Evolutionary conservation across 495 filamentous ascomycete species (phyloP), one percentile per base, ranked within the genome.

Genomic region (Usnea hakonensis): DNA sequence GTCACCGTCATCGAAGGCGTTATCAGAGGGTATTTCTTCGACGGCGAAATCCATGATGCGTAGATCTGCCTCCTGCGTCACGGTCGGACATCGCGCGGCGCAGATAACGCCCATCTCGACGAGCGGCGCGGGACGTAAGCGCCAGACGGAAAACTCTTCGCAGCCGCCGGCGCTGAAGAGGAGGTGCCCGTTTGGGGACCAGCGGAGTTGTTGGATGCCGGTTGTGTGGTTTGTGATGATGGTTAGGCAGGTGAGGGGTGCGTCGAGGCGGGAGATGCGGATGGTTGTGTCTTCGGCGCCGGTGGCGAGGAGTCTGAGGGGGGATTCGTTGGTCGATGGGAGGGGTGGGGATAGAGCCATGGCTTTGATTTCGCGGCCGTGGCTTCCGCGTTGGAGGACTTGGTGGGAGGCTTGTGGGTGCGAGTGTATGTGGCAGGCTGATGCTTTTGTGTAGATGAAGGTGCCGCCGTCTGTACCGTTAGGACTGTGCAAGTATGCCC

Each of bases 71-170:
- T 82, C 78, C 0, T 78, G 75, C 4, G 82, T 83, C 16, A 79
- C 75, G 26, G 84, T 81, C 0, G 81, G 81, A 67, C 83, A 86
- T 13, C 76, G 72, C 0, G 83, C 84, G 66, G 90, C 83, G 63
- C 86, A 82, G 5, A 85, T 76, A 5, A 87, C 83, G 36, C 85
- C 78, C 46, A 87, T 53, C 61, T 84, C 76, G 62, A 83, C 71
- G 38, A 73, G 65, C 50, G 81, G 79, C 14, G 91, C 70, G 2
- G 59, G 67, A 2, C 75, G 72, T 14, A 96, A 69, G 37, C 82
- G 78, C 92, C 93, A 98, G 32, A 93, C 81, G 60, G 83, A 93
- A 63, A 97, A 87, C 68, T 97, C 95, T 67, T 96, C 93, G 60
- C 83, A 86, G 0, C 90, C 94, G 16, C 84, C 90, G 65, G 88